A percentile compares a stretch with the other conserved stretches of the same genome.
These are phyloP conservation scores for Pseudozyma sp. DNA, from an alignment of 1,284 basidiomycete genomes.

Conservation along the genomic window DNA sequence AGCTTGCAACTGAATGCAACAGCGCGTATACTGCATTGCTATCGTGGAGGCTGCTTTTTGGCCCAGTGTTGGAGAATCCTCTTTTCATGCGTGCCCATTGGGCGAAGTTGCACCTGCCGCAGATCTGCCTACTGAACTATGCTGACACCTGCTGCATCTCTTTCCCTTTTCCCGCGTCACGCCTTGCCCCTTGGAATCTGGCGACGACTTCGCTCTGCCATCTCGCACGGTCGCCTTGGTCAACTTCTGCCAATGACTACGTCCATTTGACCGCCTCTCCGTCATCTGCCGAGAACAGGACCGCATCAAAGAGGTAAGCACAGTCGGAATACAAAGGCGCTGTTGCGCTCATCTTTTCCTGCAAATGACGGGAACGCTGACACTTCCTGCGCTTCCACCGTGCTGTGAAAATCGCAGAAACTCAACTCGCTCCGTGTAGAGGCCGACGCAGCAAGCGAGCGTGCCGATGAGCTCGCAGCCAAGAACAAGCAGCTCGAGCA, in stretches of 20 bases:
- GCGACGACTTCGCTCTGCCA: too few species aligned
- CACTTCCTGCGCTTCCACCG: background rate
- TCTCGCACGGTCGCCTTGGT: too few species aligned
- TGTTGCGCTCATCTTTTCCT: background rate
- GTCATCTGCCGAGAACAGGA: slow-evolving; percentile 67
- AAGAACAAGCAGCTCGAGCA: slow-evolving; percentile 76
- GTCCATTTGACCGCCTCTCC: background rate
- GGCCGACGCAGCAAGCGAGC: slow-evolving; percentile 78
- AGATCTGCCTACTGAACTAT: too few species aligned
- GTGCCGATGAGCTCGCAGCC: slow-evolving; percentile 66
- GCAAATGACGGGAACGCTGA: background rate
- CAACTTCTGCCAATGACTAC: background rate
- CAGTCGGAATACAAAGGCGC: background rate
- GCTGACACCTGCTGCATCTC: too few species aligned
- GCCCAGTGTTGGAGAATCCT: too few species aligned
- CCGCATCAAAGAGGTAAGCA: slow-evolving; percentile 73
- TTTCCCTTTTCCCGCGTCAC: too few species aligned
- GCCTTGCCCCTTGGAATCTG: too few species aligned
- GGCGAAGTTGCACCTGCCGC: too few species aligned
- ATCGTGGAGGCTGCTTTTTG: too few species aligned
- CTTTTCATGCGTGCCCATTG: too few species aligned
- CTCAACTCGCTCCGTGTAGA: slow-evolving; percentile 80
- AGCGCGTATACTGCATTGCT: too few species aligned
- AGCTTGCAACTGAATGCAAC: too few species aligned
- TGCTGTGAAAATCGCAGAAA: slow-evolving; percentile 68